phyloP scores from a whole-genome alignment of 345 rosid species.

The Bretschneidera sinensis region DNA sequence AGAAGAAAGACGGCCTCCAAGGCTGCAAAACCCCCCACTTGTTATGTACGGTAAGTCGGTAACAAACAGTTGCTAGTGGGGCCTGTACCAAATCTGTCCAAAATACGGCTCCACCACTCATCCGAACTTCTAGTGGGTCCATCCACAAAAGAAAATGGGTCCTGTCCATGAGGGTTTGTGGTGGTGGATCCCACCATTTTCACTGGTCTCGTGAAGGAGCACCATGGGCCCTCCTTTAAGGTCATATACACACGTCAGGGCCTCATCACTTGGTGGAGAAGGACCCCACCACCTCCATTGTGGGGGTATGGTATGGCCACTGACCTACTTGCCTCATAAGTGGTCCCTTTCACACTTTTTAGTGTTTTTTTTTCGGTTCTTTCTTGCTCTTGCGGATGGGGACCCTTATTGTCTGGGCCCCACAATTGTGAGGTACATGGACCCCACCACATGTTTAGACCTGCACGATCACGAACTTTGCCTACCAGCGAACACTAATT shows the following conservation, averaged over 20 bases:
- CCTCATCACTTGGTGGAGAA: conserved; percentile 2
- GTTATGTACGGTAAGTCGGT: conserved; percentile 16
- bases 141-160: conserved; percentile 6
- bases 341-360: conserved; percentile 9
- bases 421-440: background rate
- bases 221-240: conserved; percentile 3
- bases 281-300: background rate
- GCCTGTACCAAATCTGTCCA: conserved; percentile 7
- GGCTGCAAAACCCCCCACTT: conserved; percentile 1
- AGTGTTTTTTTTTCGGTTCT: no score
- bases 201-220: conserved; percentile 18
- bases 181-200: conserved; percentile 25
- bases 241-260: background rate
- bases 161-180: conserved; percentile 1
- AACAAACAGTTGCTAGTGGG: background rate
- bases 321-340: conserved; percentile 23
- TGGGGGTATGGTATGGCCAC: conserved; percentile 11
- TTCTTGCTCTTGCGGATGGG: background rate
- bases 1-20: no score
- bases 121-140: conserved; percentile 7
- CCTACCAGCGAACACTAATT: background rate
- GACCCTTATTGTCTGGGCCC: background rate
- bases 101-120: conserved; percentile 9
- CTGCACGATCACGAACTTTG: background rate
- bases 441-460: background rate